Base-by-base conservation (phyloP, 495 filamentous ascomycete species). In the Podospora pseudocomata region DNA sequence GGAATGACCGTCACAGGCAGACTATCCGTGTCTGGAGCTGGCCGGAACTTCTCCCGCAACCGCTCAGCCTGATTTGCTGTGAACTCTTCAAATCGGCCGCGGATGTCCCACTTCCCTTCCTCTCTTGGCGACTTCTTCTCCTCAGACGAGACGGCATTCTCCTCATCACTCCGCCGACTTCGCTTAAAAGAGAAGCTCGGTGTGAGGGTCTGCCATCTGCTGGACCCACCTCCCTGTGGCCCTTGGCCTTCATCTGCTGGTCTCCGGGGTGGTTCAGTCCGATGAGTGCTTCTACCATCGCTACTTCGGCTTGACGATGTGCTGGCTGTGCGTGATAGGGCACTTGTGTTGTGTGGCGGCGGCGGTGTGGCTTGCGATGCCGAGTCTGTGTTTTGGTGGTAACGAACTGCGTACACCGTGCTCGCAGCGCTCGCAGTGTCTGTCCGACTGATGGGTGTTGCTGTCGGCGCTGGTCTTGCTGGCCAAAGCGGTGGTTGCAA, bases 371-470 rank as follows among this genome's bases (percentile, higher is more conserved):
- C 75, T 63, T 77, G 80, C 7, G 80, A 76, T 16, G 88, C 88
- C n/a, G 89, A 82, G 70, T 89, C 88, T 49, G 86, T 87, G 59
- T 89, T 83, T n/a, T 91, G 86, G 68, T 94, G 90, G 74, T 96
- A 93, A 60, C 89, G 88, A 62, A 97, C 85, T 66, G 90, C 88
- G 71, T 97, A 96, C 16, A 95, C 86, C 3, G 93, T 97, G 77
- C 92, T 95, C 58, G 89, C 82, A 19, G 82, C 81, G 54, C 82
- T 85, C 18, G 88, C 86, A 2, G 90, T 91, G 70, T 96, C 91
- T n/a, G 88, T 86, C 65, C 91, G 85, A 72, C 91, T 94, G 67
- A 92, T 79, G 1, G 92, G 91, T 11, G 91, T 92, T 3, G 86
- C 83, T 62, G 84, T 84, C n/a, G 84, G 83, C 2, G 86, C 82